Evolutionary conservation across 2,329 filamentous ascomycete genomes (phyloP).

Genomic region (Tolypocladium tropicale): DNA sequence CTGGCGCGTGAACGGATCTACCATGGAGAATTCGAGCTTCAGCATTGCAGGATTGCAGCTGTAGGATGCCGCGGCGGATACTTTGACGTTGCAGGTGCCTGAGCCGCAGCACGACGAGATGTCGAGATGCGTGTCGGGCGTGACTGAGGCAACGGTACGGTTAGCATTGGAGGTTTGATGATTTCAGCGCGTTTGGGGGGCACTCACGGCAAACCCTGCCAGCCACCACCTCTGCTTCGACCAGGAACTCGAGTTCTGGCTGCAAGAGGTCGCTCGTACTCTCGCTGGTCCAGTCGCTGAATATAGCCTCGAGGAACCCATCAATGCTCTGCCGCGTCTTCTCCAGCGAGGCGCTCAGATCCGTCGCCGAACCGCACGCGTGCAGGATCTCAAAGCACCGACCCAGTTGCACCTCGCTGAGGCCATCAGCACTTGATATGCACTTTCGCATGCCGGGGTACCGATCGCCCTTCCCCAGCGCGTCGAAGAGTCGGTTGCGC

Average conservation of each 20-base stretch:
- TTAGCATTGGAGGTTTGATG: background rate
- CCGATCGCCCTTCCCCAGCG: conserved; percentile 11
- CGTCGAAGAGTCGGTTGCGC: conserved; percentile 12
- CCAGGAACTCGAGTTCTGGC: conserved; percentile 17
- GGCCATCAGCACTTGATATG: conserved; percentile 14
- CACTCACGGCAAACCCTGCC: conserved; percentile 18
- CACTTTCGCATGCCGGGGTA: conserved; percentile 7
- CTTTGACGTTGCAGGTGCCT: conserved; percentile 7
- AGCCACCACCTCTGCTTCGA: conserved; percentile 14
- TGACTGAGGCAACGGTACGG: background rate
- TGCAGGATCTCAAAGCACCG: conserved; percentile 22
- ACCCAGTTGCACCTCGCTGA: conserved; percentile 16
- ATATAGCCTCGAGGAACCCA: conserved; percentile 19
- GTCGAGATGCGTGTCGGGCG: conserved; percentile 1
- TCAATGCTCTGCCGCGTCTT: conserved; percentile 20
- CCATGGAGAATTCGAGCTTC: conserved; percentile 15
- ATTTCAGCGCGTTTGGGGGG: too few species aligned
- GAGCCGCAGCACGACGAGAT: conserved; percentile 8
- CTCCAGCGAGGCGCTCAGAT: conserved; percentile 9
- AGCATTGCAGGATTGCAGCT: conserved; percentile 15
- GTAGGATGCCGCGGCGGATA: conserved; percentile 17
- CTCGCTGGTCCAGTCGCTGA: conserved; percentile 15
- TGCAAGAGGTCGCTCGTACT: conserved; percentile 4
- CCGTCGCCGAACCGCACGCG: conserved; percentile 17
- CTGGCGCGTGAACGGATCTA: conserved; percentile 9